These are phyloP conservation scores for Strobilomyces echinocephalus DNA, from an alignment of 768 basidiomycete species.

Conservation along the genomic window DNA sequence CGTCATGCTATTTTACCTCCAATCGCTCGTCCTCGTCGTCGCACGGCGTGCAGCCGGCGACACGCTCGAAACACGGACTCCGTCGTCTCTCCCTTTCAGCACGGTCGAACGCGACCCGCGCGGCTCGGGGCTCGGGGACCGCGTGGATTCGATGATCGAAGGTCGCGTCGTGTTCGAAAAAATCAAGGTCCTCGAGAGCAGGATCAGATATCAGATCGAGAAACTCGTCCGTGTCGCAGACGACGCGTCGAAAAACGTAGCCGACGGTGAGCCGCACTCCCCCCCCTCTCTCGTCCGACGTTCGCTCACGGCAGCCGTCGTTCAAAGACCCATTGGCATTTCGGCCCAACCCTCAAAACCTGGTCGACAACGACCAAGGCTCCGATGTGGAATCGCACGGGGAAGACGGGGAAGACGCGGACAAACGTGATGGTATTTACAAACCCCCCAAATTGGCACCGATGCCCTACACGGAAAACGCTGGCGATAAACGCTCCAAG, in stretches of 20 bases:
- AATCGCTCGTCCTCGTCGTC: conserved; percentile 70
- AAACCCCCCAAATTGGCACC: conserved; percentile 87
- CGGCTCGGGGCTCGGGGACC: conserved; percentile 61
- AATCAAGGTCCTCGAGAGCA: conserved; percentile 73
- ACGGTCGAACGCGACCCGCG: conserved; percentile 45
- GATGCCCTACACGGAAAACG: conserved; percentile 71
- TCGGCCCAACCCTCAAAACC: conserved; percentile 80
- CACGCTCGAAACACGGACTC: conserved; percentile 47
- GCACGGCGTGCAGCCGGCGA: conserved; percentile 69
- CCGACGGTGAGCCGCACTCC: conserved; percentile 50
- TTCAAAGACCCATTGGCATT: conserved; percentile 82
- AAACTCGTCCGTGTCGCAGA: conserved; percentile 80
- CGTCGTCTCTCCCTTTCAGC: conserved; percentile 51
- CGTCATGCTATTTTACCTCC: conserved; percentile 77
- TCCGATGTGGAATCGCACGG: conserved; percentile 32
- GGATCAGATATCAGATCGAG: conserved; percentile 94
- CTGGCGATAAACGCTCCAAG: conserved; percentile 41
- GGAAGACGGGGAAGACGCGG: conserved; percentile 13
- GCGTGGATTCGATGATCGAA: conserved; percentile 77
- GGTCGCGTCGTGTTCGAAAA: conserved; percentile 85
- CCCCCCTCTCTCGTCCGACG: not conserved
- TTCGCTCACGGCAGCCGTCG: not conserved
- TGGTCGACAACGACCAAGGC: conserved; percentile 43
- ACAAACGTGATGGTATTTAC: conserved; percentile 53
- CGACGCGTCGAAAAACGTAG: conserved; percentile 42